A percentile compares a stretch with the other conserved stretches of the same genome.
phyloP scores from a whole-genome alignment of 192 early-diverging fungal species.

The Entomortierella chlamydospora region DNA sequence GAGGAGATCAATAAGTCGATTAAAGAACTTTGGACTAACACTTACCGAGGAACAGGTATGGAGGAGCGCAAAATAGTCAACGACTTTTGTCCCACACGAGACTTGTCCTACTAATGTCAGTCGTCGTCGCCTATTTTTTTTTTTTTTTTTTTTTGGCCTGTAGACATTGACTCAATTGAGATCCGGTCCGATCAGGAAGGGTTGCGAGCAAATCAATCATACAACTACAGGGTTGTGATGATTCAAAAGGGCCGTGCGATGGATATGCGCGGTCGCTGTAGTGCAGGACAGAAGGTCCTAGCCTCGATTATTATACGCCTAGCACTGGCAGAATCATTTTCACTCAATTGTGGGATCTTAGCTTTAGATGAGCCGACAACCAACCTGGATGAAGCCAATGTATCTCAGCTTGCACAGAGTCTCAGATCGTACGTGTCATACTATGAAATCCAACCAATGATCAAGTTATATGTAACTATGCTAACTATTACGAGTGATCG shows the following conservation, averaged over 20 bases:
- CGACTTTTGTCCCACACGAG: too few species aligned
- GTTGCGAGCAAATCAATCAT: slow-evolving; percentile 74
- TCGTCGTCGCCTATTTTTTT: too few species aligned
- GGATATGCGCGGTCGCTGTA: slow-evolving; percentile 96
- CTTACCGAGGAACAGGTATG: slow-evolving; percentile 92
- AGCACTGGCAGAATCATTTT: slow-evolving; percentile 95
- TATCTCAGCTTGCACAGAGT: slow-evolving; percentile 85
- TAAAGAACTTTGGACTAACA: slow-evolving; percentile 95
- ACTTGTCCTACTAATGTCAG: not conserved
- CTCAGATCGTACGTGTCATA: slow-evolving; percentile 70
- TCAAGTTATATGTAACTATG: too few species aligned
- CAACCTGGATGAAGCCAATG: slow-evolving; percentile 92
- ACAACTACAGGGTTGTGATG: slow-evolving; percentile 88
- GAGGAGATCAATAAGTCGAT: slow-evolving; percentile 97
- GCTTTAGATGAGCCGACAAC: slow-evolving; percentile 99
- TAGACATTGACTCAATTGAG: slow-evolving; percentile 97
- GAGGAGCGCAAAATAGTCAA: too few species aligned
- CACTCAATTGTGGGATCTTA: slow-evolving; percentile 91
- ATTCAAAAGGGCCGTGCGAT: slow-evolving; percentile 83
- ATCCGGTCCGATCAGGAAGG: slow-evolving; percentile 91
- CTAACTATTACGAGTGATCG: not conserved
- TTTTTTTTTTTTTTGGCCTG: too few species aligned
- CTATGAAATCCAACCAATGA: not conserved
- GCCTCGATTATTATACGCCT: slow-evolving; percentile 95
- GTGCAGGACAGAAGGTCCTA: slow-evolving; percentile 97